Percentiles rank a stretch among this genome's conserved stretches.
These are phyloP conservation scores for Tardiomyces blankii DNA, from an alignment of 1,139 yeast genomes.

Conservation along the genomic window DNA sequence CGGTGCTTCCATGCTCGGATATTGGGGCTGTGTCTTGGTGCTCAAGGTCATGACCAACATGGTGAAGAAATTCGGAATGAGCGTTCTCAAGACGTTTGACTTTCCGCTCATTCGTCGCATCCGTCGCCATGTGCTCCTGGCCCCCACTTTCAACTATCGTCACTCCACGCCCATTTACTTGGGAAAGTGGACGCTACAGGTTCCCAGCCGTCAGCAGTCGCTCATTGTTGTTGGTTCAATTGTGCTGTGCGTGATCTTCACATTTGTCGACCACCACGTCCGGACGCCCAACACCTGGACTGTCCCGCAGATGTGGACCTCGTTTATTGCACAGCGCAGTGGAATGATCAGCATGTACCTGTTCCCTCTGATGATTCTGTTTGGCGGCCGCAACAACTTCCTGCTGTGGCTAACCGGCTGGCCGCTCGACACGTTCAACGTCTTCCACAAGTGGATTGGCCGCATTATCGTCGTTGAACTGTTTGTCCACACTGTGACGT, in stretches of 20 bases:
- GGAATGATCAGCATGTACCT: constrained; percentile 46
- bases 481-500: constrained; percentile 17
- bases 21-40: neutral
- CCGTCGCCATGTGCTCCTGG: neutral
- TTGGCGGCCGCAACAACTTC: constrained; percentile 55
- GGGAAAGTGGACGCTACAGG: neutral
- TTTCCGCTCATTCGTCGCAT: neutral
- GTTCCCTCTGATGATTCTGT: constrained; percentile 40
- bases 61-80: neutral
- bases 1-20: neutral
- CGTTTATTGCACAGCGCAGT: constrained; percentile 40
- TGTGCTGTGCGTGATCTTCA: constrained; percentile 7
- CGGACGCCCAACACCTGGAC: constrained; percentile 8
- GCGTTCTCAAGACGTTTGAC: neutral
- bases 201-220: constrained; percentile 24
- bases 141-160: neutral
- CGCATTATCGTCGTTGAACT: constrained; percentile 38
- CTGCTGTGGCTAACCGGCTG: constrained; percentile 47
- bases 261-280: constrained; percentile 6
- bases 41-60: neutral
- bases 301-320: constrained; percentile 9
- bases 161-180: neutral
- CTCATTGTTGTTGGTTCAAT: constrained; percentile 19
- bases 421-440: constrained; percentile 47
- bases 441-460: constrained; percentile 52